These are phyloP conservation scores for Pythium biforme DNA, from an alignment of 352 stramenopile genomes.

Conservation along the genomic window DNA sequence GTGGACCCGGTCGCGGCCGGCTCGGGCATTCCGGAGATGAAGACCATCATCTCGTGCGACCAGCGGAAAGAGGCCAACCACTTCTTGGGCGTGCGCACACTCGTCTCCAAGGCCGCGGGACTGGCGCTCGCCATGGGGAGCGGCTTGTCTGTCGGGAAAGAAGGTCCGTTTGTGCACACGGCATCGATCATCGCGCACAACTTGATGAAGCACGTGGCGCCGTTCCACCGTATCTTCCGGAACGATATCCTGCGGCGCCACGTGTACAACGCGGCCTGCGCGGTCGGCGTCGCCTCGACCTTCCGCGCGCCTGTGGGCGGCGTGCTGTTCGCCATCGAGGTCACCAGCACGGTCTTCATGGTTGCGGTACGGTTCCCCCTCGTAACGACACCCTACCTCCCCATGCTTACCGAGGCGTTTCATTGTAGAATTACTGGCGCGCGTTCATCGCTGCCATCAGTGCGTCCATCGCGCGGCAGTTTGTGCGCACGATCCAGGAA, in stretches of 20 bases:
- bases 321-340: slow-evolving; percentile 91
- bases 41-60: slow-evolving; percentile 74
- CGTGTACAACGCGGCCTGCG: slow-evolving; percentile 86
- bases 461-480: slow-evolving; percentile 44
- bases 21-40: slow-evolving; percentile 78
- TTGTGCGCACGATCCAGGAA: slow-evolving; percentile 40
- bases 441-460: slow-evolving; percentile 63
- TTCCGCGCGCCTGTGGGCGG: slow-evolving; percentile 90
- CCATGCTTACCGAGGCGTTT: not conserved
- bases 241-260: slow-evolving; percentile 71
- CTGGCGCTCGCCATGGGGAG: slow-evolving; percentile 89
- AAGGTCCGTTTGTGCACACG: slow-evolving; percentile 97
- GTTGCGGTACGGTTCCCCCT: slow-evolving; percentile 34
- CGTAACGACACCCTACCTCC: not conserved
- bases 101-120: slow-evolving; percentile 84
- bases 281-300: slow-evolving; percentile 84
- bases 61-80: slow-evolving; percentile 41
- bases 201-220: slow-evolving; percentile 71
- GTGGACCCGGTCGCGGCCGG: slow-evolving; percentile 49
- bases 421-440: slow-evolving; percentile 59
- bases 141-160: slow-evolving; percentile 94
- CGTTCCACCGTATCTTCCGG: slow-evolving; percentile 68
- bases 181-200: slow-evolving; percentile 83
- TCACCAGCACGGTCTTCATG: slow-evolving; percentile 77
- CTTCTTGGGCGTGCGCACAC: slow-evolving; percentile 43